A percentile compares a stretch with the other conserved stretches of the same genome.
These are phyloP conservation scores for Aspergillus phoenicis DNA, from an alignment of 2,329 filamentous ascomycete genomes.

Conservation along the genomic window DNA sequence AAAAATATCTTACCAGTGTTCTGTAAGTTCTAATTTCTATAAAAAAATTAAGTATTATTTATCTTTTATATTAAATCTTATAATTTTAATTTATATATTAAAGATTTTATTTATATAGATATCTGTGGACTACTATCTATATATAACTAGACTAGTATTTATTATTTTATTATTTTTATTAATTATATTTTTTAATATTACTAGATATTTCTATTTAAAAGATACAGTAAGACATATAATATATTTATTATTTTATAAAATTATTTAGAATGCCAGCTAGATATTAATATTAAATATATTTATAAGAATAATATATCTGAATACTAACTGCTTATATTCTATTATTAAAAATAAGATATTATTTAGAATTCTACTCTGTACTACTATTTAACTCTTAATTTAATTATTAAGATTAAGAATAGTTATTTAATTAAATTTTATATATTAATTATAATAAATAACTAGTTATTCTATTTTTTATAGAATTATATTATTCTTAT, in stretches of 20 bases:
- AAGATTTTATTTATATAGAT: neutral
- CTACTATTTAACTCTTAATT: neutral
- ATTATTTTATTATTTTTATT: neutral
- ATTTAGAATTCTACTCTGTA: neutral
- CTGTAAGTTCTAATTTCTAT: neutral
- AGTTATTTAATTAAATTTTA: neutral
- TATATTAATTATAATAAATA: neutral
- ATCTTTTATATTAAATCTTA: neutral
- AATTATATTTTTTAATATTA: neutral
- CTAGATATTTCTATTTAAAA: neutral
- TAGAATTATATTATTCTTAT: slow-evolving; percentile 1
- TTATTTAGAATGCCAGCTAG: neutral
- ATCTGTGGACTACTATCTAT: neutral
- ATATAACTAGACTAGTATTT: neutral
- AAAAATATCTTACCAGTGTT: slow-evolving; percentile 2
- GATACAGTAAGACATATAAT: neutral
- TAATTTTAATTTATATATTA: neutral
- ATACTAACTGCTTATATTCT: neutral
- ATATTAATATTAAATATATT: neutral
- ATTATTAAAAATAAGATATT: neutral
- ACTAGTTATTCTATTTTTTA: neutral
- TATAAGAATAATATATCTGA: neutral
- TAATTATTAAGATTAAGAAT: too few species aligned
- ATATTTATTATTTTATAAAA: neutral
- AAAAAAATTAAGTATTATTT: slow-evolving; percentile 5